These are phyloP conservation scores for Solanum chaucha DNA, from an alignment of 257 asterid species.

Conservation along the genomic window DNA sequence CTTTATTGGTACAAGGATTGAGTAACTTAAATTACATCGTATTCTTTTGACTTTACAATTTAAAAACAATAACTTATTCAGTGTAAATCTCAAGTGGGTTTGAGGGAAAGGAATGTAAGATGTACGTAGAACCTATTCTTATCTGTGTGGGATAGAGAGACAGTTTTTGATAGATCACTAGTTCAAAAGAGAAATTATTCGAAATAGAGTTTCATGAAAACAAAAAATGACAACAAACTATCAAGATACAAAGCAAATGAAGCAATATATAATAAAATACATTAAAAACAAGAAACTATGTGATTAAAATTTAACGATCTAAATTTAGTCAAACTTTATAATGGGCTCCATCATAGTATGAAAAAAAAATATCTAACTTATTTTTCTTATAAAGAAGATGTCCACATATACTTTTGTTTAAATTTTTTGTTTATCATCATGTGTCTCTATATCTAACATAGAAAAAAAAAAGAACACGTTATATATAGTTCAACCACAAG, in stretches of 20 bases:
- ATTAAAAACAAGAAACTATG: neutral
- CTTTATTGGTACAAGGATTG: neutral
- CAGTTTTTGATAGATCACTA: neutral
- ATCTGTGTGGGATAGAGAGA: fast-evolving
- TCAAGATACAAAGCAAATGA: neutral
- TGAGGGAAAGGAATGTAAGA: neutral
- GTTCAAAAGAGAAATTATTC: neutral
- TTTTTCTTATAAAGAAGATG: neutral
- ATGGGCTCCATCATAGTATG: neutral
- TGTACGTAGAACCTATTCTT: neutral
- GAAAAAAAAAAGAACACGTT: neutral
- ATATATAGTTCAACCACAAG: neutral
- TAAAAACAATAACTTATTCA: neutral
- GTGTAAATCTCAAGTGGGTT: neutral
- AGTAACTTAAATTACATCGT: neutral
- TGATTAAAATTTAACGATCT: neutral
- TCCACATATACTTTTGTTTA: neutral
- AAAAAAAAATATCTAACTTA: neutral
- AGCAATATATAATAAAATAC: neutral
- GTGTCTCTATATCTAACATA: neutral
- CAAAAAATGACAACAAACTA: neutral
- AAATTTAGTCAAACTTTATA: neutral
- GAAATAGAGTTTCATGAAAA: neutral
- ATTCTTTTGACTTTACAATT: fast-evolving
- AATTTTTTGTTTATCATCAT: neutral